Evolutionary conservation across 768 basidiomycete species (phyloP), one percentile per base, ranked within the genome.

Genomic region (Hortiboletus campestris): DNA sequence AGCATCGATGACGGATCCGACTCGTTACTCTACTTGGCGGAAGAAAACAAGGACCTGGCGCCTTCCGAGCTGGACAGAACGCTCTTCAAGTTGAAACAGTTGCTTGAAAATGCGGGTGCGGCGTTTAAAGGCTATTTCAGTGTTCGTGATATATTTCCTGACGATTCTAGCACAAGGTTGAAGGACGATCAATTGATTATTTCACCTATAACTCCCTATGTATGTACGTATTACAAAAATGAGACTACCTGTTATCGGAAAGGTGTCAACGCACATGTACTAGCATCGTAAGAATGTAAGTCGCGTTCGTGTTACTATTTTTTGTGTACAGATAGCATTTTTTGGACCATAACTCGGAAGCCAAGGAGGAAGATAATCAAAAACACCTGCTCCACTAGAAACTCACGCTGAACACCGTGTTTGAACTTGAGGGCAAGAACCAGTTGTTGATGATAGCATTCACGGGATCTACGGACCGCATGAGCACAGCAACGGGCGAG

Each of bases 361-460:
- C 31, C 20, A 22, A 9, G 9, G 46, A 43, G 36, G 6, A 42
- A 16, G n/a, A 29, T 39, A 25, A 11, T 20, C 14, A 35, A 31
- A 46, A 29, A 34, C 4, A 25, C 7, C 14, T 16, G 4, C 17
- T 36, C 36, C 45, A 20, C 57, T 63, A 72, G 29, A 71, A 69
- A 29, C 52, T 56, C 44, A 71, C 63, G 9, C 40, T 56, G 38
- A 63, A 62, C 38, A 72, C 70, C 16, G 60, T 69, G 16, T 63
- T 71, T 19, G 56, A 41, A 20, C 46, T 49, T 5, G 56, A 35
- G 0, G 66, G 63, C 20, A 61, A 48, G 46, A 68, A 60, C 63
- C 55, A 63, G 28, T 67, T 51, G 46, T 70, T 36, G n/a, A 66
- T 20, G 28, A 59, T 32, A 7, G 47, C 50, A 25, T 63, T 59